Base-by-base conservation (phyloP, 805 yeast genomes). In the Pichia nanzhaoensis region DNA sequence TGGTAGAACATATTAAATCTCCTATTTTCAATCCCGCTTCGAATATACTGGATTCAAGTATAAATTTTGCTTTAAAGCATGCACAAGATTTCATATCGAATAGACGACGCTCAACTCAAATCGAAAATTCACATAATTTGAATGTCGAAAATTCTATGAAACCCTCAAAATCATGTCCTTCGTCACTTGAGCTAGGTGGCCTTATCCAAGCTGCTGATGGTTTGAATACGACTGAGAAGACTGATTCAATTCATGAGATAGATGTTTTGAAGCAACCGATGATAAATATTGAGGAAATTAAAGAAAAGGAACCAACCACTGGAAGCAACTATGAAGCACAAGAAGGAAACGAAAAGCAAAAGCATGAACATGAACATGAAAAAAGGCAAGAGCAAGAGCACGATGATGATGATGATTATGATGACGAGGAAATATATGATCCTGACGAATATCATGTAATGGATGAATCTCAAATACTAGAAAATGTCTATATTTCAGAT, bases 391-490 rank as follows among this genome's bases (percentile, higher is more conserved):
- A n/a, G n/a, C n/a, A n/a, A n/a, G n/a, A n/a, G n/a, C n/a, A n/a
- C n/a, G n/a, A n/a, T n/a, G n/a, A n/a, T n/a, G n/a, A n/a, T n/a
- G n/a, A n/a, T n/a, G n/a, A n/a, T n/a, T n/a, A 38, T 10, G 44
- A 44, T 1, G 51, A 41, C 5, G 41, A 27, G 12, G 52, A 49
- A 16, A 55, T 54, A 16, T 14, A 16, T 24, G 42, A 56, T 7
- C 42, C 50, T 3, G 55, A 37, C 30, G 42, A 56, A 6, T 57
- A 35, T 27, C 16, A 49, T 4, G 62, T 67, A 10, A 52, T 65
- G 65, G 69, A 65, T 47, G 69, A 65, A 48, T 61, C 68, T 3
- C 68, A 64, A 40, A 34, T 59, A 21, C 47, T 64, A 16, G 68
- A 64, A 48, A 61, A 61, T 40, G 45, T 44, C 9, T 48, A 55